These are phyloP conservation scores for Singerocomus inundabilis DNA, from an alignment of 1,284 basidiomycete species.

Conservation along the genomic window DNA sequence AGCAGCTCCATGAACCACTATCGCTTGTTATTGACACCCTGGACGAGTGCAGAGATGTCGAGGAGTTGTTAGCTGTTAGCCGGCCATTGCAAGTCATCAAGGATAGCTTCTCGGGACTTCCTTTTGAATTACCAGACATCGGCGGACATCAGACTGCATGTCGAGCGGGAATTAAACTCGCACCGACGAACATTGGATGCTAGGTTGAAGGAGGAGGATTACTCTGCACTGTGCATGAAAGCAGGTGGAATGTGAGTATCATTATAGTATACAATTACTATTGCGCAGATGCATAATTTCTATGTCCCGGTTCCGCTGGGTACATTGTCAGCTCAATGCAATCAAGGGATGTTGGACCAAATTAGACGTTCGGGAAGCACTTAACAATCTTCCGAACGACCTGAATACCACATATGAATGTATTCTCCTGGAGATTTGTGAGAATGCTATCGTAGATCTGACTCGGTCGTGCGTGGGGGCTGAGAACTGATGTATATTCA, in stretches of 20 bases:
- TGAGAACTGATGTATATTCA: no score
- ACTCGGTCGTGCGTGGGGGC: no score
- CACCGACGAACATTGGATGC: conserved; percentile 2
- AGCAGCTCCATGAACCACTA: neutral
- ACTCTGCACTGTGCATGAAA: neutral
- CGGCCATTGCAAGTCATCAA: conserved; percentile 12
- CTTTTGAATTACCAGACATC: neutral
- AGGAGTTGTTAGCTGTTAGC: conserved; percentile 5
- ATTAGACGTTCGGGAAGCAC: no score
- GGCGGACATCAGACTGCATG: conserved; percentile 7
- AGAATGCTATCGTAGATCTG: no score
- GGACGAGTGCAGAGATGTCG: conserved; percentile 11
- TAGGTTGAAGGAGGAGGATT: conserved; percentile 8
- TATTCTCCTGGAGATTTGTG: no score
- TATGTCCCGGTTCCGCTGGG: no score
- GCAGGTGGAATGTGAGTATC: conserved; percentile 11
- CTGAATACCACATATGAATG: no score
- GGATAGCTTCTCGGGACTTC: neutral
- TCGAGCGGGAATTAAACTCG: conserved; percentile 10
- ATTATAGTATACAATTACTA: neutral
- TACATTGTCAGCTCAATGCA: no score
- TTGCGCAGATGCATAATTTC: neutral
- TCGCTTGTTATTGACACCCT: conserved; percentile 11
- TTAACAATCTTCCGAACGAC: no score
- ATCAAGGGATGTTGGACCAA: no score